A percentile compares a stretch with the other conserved stretches of the same genome.
phyloP scores from a whole-genome alignment of 768 basidiomycete genomes.

The Nidularia sp. region DNA sequence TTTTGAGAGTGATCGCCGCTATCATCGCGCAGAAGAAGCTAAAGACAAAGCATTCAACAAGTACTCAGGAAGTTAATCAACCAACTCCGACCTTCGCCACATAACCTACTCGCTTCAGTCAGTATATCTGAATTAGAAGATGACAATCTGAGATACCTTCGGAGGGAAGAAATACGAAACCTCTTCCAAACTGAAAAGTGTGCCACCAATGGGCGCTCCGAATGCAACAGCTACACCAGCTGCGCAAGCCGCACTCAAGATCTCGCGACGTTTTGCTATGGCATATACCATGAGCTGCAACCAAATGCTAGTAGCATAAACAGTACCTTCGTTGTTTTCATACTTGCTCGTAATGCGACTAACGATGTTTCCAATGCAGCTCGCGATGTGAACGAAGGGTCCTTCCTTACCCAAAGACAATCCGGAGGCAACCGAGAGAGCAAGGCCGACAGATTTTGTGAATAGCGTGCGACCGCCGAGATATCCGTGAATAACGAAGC shows the following conservation, averaged over 20 bases:
- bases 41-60: slow-evolving; percentile 14
- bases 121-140: not conserved
- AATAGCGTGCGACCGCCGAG: slow-evolving; percentile 87
- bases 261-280: slow-evolving; percentile 86
- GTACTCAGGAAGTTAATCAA: slow-evolving; percentile 20
- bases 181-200: slow-evolving; percentile 90
- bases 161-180: slow-evolving; percentile 97
- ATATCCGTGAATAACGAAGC: slow-evolving; percentile 97
- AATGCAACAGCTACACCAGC: slow-evolving; percentile 98
- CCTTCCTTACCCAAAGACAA: slow-evolving; percentile 75
- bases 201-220: slow-evolving; percentile 94
- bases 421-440: slow-evolving; percentile 90
- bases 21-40: slow-evolving; percentile 99
- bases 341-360: slow-evolving; percentile 86
- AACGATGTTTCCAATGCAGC: slow-evolving; percentile 90
- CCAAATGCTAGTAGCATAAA: not conserved
- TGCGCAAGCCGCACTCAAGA: slow-evolving; percentile 92
- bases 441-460: slow-evolving; percentile 85
- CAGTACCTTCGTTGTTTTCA: slow-evolving; percentile 86
- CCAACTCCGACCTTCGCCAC: slow-evolving; percentile 75
- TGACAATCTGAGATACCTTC: slow-evolving; percentile 44
- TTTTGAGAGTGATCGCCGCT: slow-evolving; percentile 89
- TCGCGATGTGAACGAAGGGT: slow-evolving; percentile 87
- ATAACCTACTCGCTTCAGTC: slow-evolving; percentile 52
- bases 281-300: no score